These are phyloP conservation scores for Russula brevipes DNA, from an alignment of 768 basidiomycete species.

Conservation along the genomic window DNA sequence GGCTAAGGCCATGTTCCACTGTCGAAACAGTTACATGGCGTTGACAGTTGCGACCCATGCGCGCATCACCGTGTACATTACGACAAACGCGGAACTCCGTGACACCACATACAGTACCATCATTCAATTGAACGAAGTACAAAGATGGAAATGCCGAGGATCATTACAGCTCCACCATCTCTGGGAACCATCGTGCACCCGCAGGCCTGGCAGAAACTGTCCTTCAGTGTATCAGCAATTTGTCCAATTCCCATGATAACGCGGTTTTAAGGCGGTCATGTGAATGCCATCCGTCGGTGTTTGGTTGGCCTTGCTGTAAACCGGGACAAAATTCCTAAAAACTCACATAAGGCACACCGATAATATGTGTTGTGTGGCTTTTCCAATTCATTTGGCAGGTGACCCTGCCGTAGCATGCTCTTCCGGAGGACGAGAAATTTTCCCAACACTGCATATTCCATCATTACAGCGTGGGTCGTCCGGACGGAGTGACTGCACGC, in stretches of 20 bases:
- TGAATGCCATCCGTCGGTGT: neutral
- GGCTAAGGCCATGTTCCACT: neutral
- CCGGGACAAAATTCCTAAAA: neutral
- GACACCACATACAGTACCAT: neutral
- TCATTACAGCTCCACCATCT: neutral
- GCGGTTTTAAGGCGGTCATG: neutral
- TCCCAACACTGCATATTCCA: no score
- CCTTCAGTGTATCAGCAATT: neutral
- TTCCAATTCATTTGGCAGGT: neutral
- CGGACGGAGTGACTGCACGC: no score
- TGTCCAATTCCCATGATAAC: neutral
- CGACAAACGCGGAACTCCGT: slow-evolving; percentile 1
- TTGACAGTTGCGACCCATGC: neutral
- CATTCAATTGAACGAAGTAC: neutral
- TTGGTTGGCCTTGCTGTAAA: neutral
- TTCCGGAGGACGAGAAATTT: neutral
- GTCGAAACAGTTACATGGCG: neutral
- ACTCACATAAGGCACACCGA: neutral
- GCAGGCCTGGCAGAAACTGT: no score
- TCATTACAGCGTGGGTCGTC: no score
- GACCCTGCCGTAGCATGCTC: neutral
- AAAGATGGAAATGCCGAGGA: neutral
- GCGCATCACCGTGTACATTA: neutral
- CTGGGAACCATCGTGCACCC: neutral
- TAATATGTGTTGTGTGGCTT: neutral